Base-by-base conservation (phyloP, 345 rosid species). In the Combretum micranthum region DNA sequence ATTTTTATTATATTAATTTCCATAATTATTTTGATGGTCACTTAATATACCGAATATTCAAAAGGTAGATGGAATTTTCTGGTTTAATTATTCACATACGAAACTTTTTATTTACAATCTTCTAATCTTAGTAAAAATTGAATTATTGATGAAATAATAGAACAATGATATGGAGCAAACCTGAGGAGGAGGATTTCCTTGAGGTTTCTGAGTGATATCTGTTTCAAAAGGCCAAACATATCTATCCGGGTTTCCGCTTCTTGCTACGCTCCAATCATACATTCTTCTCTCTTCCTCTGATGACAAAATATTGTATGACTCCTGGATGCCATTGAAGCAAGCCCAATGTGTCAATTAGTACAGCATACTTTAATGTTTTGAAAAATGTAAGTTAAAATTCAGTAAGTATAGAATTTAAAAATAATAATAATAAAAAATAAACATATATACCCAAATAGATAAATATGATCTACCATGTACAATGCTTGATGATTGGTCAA, bases 231-330 rank as follows among this genome's bases (percentile, higher is more conserved):
- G 96, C 98, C 98, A 91, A 3, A 72, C 58, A 60, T 85, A 88
- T 42, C 61, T 64, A 2, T 82, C 96, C 42, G 95, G 70, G 4
- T 66, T 67, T 32, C 57, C 82, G 49, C 61, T 83, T 53, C 97
- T 83, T 0, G 79, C 82, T 79, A 91, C 67, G 72, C 98, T 91
- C 98, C 98, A 91, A 56, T 87, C 96, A 46, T 91, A 91, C 80
- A 91, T 25, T 68, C 98, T 80, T 61, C 89, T 83, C 69, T 91
- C 98, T 55, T 87, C 79, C 52, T 25, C 65, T 1, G 89, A 44
- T 5, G 95, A 87, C 63, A 91, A 67, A 13, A 87, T 77, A 17
- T 77, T 57, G 65, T 85, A 82, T 0, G 96, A 77, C 57, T 87
- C 95, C 98, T 91, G 44, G 19, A 44, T 12, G 39, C 42, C 42